Base-by-base conservation (phyloP, 163 green algal species). In the Scenedesmus sp. region DNA sequence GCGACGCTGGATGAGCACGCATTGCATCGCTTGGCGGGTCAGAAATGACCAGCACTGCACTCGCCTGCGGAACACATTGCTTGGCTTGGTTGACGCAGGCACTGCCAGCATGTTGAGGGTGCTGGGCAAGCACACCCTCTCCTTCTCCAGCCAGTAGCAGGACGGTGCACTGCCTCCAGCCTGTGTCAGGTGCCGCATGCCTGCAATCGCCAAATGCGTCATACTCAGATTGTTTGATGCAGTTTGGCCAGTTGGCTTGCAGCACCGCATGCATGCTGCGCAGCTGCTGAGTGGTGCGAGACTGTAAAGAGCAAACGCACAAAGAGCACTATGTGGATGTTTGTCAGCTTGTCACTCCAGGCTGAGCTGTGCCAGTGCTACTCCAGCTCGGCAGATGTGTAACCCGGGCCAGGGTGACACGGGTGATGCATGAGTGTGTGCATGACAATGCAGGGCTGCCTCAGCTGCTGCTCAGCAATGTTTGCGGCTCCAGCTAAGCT, bases 81-180 rank as follows among this genome's bases (percentile, higher is more conserved):
- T 83, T 2, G 85, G 85, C 68, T 26, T 26, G 10, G 18, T 22
- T 53, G 85, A 30, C 16, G 68, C 44, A 5, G 85, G 44, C 24
- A 83, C 61, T 43, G 85, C 85, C 85, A 89, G 68, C 65, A 83
- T 83, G 85, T 89, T 89, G 42, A 40, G 40, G 24, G 20, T 43
- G 42, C 26, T 68, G 33, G 85, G 85, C 37, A 89, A 9, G 46
- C 85, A 89, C 12, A 70, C 68, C 3, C 44, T 37, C 26, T 68
- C 24, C 30, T 46, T 26, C 10, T 89, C 85, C 24, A 89, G 22
- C 40, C 26, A 89, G 40, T 49, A 68, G 42, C 85, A 89, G 49
- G 85, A 56, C 65, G 65, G 68, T 40, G 42, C 78, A 4, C 40
- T 51, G 40, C 22, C 20, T 15, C 43, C 44, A 35, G 44, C 42